phyloP scores from a whole-genome alignment of 768 basidiomycete genomes.

The Kwoniella dejecticola region DNA sequence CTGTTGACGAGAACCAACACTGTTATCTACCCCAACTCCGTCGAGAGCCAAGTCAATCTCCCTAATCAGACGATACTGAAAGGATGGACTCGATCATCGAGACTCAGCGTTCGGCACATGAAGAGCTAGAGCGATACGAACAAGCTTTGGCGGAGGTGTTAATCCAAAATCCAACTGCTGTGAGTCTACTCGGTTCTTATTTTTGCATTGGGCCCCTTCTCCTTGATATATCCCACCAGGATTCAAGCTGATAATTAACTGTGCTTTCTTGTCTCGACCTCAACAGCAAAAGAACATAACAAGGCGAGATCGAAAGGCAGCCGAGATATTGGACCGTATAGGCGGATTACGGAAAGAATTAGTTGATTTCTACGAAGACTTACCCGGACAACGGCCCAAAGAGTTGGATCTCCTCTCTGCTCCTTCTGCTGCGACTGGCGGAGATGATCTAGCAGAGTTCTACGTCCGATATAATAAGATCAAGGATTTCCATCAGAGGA shows the following conservation, averaged over 20 bases:
- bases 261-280: neutral
- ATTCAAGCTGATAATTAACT: too few species aligned
- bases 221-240: too few species aligned
- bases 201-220: too few species aligned
- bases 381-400: conserved; percentile 60
- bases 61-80: neutral
- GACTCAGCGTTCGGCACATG: conserved; percentile 90
- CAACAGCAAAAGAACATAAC: conserved; percentile 49
- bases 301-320: conserved; percentile 78
- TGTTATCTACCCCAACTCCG: neutral
- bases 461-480: conserved; percentile 93
- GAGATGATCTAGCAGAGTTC: conserved; percentile 79
- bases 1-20: neutral
- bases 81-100: conserved; percentile 97
- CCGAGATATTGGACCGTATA: conserved; percentile 85
- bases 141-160: conserved; percentile 80
- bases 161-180: conserved; percentile 58
- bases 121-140: conserved; percentile 91
- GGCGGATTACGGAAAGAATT: conserved; percentile 68
- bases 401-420: conserved; percentile 50
- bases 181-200: too few species aligned
- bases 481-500: conserved; percentile 93
- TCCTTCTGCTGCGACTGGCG: conserved; percentile 47
- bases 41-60: neutral
- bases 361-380: conserved; percentile 74